Base-by-base conservation (phyloP, 345 rosid species). In the Limnanthes douglasii region DNA sequence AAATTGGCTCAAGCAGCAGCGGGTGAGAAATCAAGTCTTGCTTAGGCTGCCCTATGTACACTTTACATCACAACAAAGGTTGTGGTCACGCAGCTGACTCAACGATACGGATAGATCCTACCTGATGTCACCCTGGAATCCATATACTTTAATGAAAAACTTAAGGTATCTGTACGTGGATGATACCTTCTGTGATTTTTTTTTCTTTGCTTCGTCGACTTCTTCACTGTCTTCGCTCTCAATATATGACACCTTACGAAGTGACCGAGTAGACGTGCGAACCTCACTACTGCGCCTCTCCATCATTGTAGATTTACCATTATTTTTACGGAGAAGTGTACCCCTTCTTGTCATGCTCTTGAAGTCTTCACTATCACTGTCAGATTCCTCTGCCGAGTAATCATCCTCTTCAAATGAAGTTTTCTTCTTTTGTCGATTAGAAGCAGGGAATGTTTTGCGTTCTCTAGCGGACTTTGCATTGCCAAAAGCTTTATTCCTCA, bases 151-250 rank as follows among this genome's bases (percentile, higher is more conserved):
- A n/a, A n/a, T n/a, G n/a, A n/a, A n/a, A n/a, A n/a, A n/a, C n/a
- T n/a, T n/a, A n/a, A n/a, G n/a, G n/a, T n/a, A n/a, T n/a, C n/a
- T n/a, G 28, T 32, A 14, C 39, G 34, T 22, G 44, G 28, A 46
- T 15, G 19, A 37, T 66, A 85, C 96, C 96, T 81, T 81, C 40
- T 53, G 96, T 10, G 45, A 39, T 55, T 77, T 85, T 32, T 66
- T 79, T 72, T 60, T 79, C 65, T 56, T 85, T 46, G 69, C 72
- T 58, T 85, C 96, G 62, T 78, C 94, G 43, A 56, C 43, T 31
- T 81, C 96, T 69, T 92, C 99, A 54, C 96, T 92, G 64, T 81
- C 99, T 34, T 92, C 99, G 57, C 96, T 92, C 69, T 92, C 99
- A 34, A 71, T 96, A 73, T 92, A 92, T 18, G 99, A 92, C 27